Conservation (phyloP, 352 stramenopile species). For the Pythium apleroticum region DNA sequence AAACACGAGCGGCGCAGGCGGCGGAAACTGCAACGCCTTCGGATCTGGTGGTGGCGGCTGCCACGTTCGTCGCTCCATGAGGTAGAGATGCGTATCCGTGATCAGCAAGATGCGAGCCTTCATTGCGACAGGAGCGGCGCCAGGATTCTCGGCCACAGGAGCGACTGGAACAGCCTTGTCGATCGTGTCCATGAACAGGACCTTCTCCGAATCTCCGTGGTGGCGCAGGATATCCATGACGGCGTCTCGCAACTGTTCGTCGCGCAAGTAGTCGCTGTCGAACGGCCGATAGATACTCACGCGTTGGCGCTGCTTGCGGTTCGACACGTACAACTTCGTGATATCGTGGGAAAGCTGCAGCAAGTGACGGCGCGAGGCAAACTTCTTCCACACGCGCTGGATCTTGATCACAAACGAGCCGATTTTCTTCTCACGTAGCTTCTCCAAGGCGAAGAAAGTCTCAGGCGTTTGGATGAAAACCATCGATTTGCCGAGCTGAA, state of each 20-base stretch:
- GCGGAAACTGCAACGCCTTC: slow-evolving; percentile 45
- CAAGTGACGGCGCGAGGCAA: slow-evolving; percentile 75
- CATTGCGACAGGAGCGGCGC: slow-evolving; percentile 35
- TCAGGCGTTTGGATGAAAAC: slow-evolving; percentile 91
- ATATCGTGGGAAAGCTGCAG: slow-evolving; percentile 84
- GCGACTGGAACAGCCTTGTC: slow-evolving; percentile 50
- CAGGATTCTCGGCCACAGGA: not conserved
- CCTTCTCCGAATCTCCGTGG: slow-evolving; percentile 76
- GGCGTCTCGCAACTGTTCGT: slow-evolving; percentile 59
- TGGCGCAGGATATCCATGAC: slow-evolving; percentile 71
- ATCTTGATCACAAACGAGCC: slow-evolving; percentile 77
- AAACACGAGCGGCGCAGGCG: slow-evolving; percentile 59
- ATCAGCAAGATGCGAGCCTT: slow-evolving; percentile 59
- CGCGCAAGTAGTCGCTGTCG: slow-evolving; percentile 77
- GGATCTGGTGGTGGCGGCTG: slow-evolving; percentile 44
- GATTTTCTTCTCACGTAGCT: slow-evolving; percentile 81
- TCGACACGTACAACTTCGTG: slow-evolving; percentile 79
- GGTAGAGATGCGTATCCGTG: slow-evolving; percentile 70
- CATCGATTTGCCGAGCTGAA: slow-evolving; percentile 89
- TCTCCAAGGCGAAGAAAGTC: slow-evolving; percentile 89
- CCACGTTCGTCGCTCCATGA: slow-evolving; percentile 78
- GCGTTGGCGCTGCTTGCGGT: slow-evolving; percentile 79
- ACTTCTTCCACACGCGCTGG: slow-evolving; percentile 83
- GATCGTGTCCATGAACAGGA: slow-evolving; percentile 81
- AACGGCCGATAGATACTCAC: slow-evolving; percentile 89